Base-by-base conservation (phyloP, 352 stramenopile species). In the Phytophthora aleatoria region DNA sequence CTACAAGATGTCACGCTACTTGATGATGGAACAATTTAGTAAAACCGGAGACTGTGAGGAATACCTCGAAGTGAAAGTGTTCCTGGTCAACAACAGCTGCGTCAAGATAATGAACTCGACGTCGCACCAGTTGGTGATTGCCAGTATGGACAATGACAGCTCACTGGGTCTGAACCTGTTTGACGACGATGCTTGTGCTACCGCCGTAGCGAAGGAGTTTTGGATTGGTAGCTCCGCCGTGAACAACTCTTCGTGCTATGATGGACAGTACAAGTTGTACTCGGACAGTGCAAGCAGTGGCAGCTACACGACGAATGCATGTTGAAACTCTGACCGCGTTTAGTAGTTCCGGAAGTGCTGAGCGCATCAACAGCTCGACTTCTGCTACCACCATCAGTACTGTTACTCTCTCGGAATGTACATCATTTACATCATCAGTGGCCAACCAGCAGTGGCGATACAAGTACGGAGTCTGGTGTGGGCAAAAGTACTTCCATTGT, bases 401-500 rank as follows among this genome's bases (percentile, higher is more conserved):
- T 50, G 26, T 20, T 20, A 20, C 20, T 20, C 20, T 20, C 20
- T 20, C 20, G 20, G 20, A 20, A 20, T 20, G 20, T 20, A 0
- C 20, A 20, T 20, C 20, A 20, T 20, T 20, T 20, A 20, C 20
- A 0, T 0, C 20, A 20, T 20, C 20, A 20, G 20, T 20, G 20
- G 16, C 16, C 20, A 20, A 20, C 20, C 20, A 20, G 26, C 27
- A 38, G 28, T 51, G 24, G 26, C 13, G 20, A 50, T 35, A 50
- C 43, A 33, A 36, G 13, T 33, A 38, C 12, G 5, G 13, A 8
- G 45, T 51, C 45, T 38, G 45, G 45, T 15, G 16, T 51, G 26
- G 45, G 27, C 24, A 24, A 33, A 26, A 15, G 45, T 51, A 51
- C 45, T 38, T 51, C 45, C 5, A 51, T 38, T 15, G 27, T 51